A percentile compares a stretch with the other conserved stretches of the same genome.
These are phyloP conservation scores for Cladosporium austrohemisphaericum DNA, from an alignment of 2,329 filamentous ascomycete genomes.

Conservation along the genomic window DNA sequence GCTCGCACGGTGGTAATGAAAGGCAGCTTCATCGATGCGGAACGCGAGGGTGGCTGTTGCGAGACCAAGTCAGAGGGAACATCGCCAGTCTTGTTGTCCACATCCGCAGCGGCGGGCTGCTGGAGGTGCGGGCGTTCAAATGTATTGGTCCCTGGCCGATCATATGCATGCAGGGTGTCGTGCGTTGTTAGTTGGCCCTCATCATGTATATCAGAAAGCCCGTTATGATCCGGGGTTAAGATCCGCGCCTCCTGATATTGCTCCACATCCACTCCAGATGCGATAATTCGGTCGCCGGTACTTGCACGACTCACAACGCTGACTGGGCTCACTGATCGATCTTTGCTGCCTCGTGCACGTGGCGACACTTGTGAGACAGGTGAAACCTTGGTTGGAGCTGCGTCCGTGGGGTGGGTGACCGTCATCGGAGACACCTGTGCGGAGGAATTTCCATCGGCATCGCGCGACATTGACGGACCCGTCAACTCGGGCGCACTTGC, in stretches of 20 bases:
- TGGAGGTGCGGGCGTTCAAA: conserved; percentile 26
- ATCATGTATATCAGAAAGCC: conserved; percentile 24
- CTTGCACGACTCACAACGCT: conserved; percentile 27
- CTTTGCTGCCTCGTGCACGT: background rate
- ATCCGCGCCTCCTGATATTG: conserved; percentile 22
- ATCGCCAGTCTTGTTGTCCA: conserved; percentile 16
- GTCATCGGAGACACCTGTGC: conserved; percentile 27
- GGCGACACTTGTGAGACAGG: conserved; percentile 6
- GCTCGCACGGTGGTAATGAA: conserved; percentile 12
- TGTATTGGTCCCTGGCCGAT: conserved; percentile 23
- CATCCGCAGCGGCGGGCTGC: conserved; percentile 33
- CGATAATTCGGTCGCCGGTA: conserved; percentile 30
- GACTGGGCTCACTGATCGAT: background rate
- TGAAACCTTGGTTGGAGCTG: conserved; percentile 11
- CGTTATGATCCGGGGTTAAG: conserved; percentile 25
- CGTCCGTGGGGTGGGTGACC: conserved; percentile 17
- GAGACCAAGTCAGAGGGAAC: conserved; percentile 7
- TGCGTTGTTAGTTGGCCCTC: conserved; percentile 22
- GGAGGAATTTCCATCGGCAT: conserved; percentile 34
- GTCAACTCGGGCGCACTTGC: conserved; percentile 10
- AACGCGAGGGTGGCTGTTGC: conserved; percentile 4
- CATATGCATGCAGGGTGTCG: conserved; percentile 18
- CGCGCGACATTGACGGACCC: conserved; percentile 30
- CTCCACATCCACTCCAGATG: conserved; percentile 15
- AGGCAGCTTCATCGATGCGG: conserved; percentile 16